Evolutionary conservation across 208 protist species (phyloP).

Genomic region (Herpetomonas muscarum): DNA sequence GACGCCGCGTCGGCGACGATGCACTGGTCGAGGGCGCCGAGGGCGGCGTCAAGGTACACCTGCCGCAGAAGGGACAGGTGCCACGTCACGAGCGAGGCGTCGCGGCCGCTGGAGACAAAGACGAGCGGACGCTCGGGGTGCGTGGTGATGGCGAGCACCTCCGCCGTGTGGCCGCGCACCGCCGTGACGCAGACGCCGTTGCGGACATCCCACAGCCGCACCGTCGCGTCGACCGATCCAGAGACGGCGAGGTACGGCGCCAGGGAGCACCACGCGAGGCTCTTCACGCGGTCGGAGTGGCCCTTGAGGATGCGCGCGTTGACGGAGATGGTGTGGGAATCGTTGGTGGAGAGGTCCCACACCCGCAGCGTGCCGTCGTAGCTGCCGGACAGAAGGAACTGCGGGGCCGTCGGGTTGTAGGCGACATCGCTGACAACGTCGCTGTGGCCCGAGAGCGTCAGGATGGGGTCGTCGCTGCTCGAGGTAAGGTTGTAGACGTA

Average conservation of each 20-base stretch:
- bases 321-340: conserved; percentile 64
- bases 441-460: conserved; percentile 70
- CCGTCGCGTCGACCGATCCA: conserved; percentile 71
- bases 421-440: conserved; percentile 70
- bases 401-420: conserved; percentile 67
- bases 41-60: conserved; percentile 60
- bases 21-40: conserved; percentile 56
- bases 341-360: conserved; percentile 78
- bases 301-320: conserved; percentile 64
- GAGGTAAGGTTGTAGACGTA: conserved; percentile 72
- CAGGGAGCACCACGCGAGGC: conserved; percentile 78
- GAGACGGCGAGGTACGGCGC: conserved; percentile 83
- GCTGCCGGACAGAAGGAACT: conserved; percentile 75
- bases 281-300: conserved; percentile 68
- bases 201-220: conserved; percentile 90
- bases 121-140: conserved; percentile 88
- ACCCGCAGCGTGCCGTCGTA: conserved; percentile 89
- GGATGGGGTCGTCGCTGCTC: conserved; percentile 34
- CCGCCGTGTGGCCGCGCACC: conserved; percentile 82
- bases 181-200: conserved; percentile 52
- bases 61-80: conserved; percentile 60
- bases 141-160: conserved; percentile 70
- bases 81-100: conserved; percentile 89
- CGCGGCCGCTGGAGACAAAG: conserved; percentile 83
- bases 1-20: conserved; percentile 47